Base-by-base conservation (phyloP, 305 asterid genomes). In the Ilex paraguariensis region DNA sequence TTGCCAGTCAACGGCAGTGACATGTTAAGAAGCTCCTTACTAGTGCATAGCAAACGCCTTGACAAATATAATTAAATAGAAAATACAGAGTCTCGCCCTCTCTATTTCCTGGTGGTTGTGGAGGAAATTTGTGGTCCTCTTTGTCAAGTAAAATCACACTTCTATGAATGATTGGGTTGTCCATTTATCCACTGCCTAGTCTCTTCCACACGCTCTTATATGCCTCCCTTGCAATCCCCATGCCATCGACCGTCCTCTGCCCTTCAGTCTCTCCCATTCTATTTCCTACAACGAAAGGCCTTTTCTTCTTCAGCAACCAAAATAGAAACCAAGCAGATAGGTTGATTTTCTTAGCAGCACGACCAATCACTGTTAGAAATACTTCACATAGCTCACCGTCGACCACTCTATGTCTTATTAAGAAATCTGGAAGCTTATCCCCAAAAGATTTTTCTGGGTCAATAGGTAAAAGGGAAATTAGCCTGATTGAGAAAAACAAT, bases 181-280 rank as follows among this genome's bases (percentile, higher is more conserved):
- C 52, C 52, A 13, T 46, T 46, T 46, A 13, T 13, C 17, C 31
- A 15, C 10, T 7, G 21, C n/a, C 28, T 55, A 21, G 31, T 5
- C 52, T 10, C 52, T 46, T 15, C 5, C 52, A 46, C 52, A 5
- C 52, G 11, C 13, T n/a, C 13, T 32, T 57, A 32, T 33, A 14
- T 8, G 6, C 45, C 30, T 44, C 7, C 31, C 5, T 10, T 21
- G 28, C 60, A 62, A 49, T 57, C 52, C 52, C 13, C 13, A 46
- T 46, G 52, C 52, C 52, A 46, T 7, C 52, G 4, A 46, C 52
- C 52, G 11, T 55, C 62, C 15, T 60, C 62, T 50, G n/a, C 57
- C 9, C 16, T 54, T 53, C 60, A 10, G 5, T 49, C 31, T 36
- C 59, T 62, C 30, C 31, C 44, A 28, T 17, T 50, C 65, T 62